A percentile compares a stretch with the other conserved stretches of the same genome.
phyloP scores from a whole-genome alignment of 345 rosid species.

The Brassica nigra region DNA sequence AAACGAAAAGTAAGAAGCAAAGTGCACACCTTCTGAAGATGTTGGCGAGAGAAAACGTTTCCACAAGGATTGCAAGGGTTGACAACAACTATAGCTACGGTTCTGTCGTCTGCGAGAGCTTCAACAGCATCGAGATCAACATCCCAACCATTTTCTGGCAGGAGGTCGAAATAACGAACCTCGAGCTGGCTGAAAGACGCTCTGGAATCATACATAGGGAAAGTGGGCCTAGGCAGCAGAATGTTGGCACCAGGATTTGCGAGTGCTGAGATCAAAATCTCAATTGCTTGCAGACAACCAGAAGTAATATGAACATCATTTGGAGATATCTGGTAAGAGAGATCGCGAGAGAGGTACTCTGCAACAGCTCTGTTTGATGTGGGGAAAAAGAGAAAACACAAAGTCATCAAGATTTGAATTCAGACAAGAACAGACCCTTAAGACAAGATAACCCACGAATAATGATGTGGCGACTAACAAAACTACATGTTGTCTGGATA shows the following conservation, averaged over 20 bases:
- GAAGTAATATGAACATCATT: conserved; percentile 55
- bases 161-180: conserved; percentile 59
- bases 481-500: not conserved
- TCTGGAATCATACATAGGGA: conserved; percentile 51
- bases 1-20: not conserved
- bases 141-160: conserved; percentile 66
- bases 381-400: not conserved
- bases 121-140: conserved; percentile 62
- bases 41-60: conserved; percentile 56
- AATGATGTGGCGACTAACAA: not conserved
- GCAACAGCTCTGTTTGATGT: conserved; percentile 53
- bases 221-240: conserved; percentile 64
- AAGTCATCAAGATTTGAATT: not conserved
- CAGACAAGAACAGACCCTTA: not conserved
- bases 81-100: conserved; percentile 58
- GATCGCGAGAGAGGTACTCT: conserved; percentile 55
- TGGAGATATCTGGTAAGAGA: conserved; percentile 55
- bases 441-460: not conserved
- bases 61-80: conserved; percentile 74
- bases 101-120: conserved; percentile 66
- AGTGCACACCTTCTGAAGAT: conserved; percentile 48
- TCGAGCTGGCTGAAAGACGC: conserved; percentile 48
- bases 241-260: conserved; percentile 63
- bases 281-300: conserved; percentile 66
- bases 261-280: conserved; percentile 49